Evolutionary conservation across 2,329 filamentous ascomycete genomes (phyloP).

Genomic region (Dothiorella sarmentorum): DNA sequence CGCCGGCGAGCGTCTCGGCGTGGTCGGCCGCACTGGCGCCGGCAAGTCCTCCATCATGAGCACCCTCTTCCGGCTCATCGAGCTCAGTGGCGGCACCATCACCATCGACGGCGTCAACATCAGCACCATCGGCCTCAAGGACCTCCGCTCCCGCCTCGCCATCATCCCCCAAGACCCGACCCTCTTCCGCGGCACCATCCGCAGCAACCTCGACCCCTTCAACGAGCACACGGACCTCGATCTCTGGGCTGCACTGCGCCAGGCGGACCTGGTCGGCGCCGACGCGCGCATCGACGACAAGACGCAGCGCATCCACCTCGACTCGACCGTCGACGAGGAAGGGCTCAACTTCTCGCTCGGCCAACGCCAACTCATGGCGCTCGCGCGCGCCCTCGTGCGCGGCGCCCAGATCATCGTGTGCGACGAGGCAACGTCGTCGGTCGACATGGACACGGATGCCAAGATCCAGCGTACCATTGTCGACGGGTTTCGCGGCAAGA

Average conservation of each 20-base stretch:
- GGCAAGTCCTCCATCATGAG: slow-evolving; percentile 84
- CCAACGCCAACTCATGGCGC: slow-evolving; percentile 91
- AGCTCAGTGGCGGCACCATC: slow-evolving; percentile 47
- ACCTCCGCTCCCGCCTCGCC: slow-evolving; percentile 70
- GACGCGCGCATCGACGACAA: slow-evolving; percentile 47
- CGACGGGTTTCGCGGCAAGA: slow-evolving; percentile 78
- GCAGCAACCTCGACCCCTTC: slow-evolving; percentile 79
- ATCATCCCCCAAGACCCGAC: slow-evolving; percentile 86
- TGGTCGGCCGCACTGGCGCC: slow-evolving; percentile 77
- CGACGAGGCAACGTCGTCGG: slow-evolving; percentile 89
- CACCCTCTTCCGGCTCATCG: slow-evolving; percentile 69
- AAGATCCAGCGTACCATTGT: slow-evolving; percentile 92
- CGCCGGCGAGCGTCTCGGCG: slow-evolving; percentile 75
- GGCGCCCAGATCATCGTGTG: slow-evolving; percentile 90
- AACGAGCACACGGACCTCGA: slow-evolving; percentile 72
- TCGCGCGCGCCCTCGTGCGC: slow-evolving; percentile 85
- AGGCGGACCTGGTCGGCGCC: slow-evolving; percentile 66
- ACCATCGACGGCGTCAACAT: slow-evolving; percentile 56
- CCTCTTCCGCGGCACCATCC: slow-evolving; percentile 75
- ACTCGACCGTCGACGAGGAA: slow-evolving; percentile 85
- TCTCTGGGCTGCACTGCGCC: slow-evolving; percentile 73
- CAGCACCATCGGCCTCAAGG: slow-evolving; percentile 68
- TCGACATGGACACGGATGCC: slow-evolving; percentile 95
- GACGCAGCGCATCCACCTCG: slow-evolving; percentile 70
- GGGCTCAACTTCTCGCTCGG: slow-evolving; percentile 94